phyloP scores from a whole-genome alignment of 1,139 yeast species.

The Candida glucosophila region DNA sequence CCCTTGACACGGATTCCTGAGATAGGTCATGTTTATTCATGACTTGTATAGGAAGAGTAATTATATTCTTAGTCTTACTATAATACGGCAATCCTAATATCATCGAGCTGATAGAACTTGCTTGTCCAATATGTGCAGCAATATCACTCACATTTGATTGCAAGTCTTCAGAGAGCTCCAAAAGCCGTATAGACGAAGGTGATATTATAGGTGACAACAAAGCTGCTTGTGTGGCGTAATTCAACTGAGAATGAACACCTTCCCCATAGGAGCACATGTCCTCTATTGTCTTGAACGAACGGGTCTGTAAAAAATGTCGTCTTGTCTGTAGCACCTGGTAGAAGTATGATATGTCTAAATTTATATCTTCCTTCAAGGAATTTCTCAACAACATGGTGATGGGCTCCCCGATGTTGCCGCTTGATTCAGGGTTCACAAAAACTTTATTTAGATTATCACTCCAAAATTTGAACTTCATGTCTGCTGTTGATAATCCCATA shows the following conservation, averaged over 20 bases:
- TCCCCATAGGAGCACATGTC: constrained; percentile 74
- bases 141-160: constrained; percentile 46
- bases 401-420: constrained; percentile 50
- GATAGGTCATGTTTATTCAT: constrained; percentile 49
- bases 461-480: constrained; percentile 57
- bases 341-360: constrained; percentile 46
- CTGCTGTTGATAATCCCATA: constrained; percentile 38
- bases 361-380: constrained; percentile 38
- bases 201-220: constrained; percentile 52
- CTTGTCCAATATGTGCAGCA: constrained; percentile 79
- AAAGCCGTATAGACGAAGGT: constrained; percentile 43
- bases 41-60: constrained; percentile 57
- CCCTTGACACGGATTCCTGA: constrained; percentile 53
- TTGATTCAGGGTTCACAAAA: constrained; percentile 30
- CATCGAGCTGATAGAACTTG: constrained; percentile 62
- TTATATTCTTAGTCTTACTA: constrained; percentile 40
- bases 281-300: constrained; percentile 41
- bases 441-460: constrained; percentile 40
- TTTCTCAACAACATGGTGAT: constrained; percentile 50
- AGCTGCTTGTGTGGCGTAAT: constrained; percentile 58
- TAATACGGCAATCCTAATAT: constrained; percentile 56
- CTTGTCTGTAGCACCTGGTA: constrained; percentile 58
- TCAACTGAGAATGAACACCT: constrained; percentile 68
- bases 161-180: constrained; percentile 38
- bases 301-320: constrained; percentile 37